Conservation (phyloP, 345 rosid genomes). For the Xanthoceras sorbifolium region DNA sequence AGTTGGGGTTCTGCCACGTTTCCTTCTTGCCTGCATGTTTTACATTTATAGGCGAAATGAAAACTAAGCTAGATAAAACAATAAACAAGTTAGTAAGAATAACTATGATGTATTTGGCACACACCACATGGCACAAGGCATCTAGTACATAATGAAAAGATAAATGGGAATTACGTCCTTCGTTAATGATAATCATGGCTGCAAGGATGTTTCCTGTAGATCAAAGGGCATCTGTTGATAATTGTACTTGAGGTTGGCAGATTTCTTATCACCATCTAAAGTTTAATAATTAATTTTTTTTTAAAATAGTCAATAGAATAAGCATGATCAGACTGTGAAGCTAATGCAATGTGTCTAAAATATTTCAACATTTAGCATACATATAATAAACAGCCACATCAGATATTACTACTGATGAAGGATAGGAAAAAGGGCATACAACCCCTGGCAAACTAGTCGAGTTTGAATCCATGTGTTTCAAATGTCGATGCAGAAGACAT, state of each 20-base stretch:
- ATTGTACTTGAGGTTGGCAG: neutral
- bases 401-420: conserved; percentile 38
- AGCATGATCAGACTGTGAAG: conserved; percentile 19
- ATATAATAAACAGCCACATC: conserved; percentile 30
- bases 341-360: conserved; percentile 16
- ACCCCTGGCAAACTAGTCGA: conserved; percentile 50
- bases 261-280: neutral
- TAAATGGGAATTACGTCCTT: neutral
- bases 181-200: neutral
- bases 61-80: neutral
- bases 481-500: conserved; percentile 58
- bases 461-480: conserved; percentile 58
- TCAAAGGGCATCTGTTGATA: neutral
- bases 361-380: conserved; percentile 16
- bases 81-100: neutral
- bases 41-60: conserved; percentile 5
- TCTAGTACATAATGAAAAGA: neutral
- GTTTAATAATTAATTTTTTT: conserved; percentile 4
- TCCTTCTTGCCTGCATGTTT: conserved; percentile 59
- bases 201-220: neutral
- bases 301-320: conserved; percentile 13
- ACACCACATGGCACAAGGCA: neutral
- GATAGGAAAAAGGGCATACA: conserved; percentile 44
- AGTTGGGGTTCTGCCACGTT: conserved; percentile 67
- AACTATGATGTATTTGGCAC: neutral